Evolutionary conservation across 371 early-diverging fungal genomes (phyloP).

Genomic region (Mucor lusitanicus): DNA sequence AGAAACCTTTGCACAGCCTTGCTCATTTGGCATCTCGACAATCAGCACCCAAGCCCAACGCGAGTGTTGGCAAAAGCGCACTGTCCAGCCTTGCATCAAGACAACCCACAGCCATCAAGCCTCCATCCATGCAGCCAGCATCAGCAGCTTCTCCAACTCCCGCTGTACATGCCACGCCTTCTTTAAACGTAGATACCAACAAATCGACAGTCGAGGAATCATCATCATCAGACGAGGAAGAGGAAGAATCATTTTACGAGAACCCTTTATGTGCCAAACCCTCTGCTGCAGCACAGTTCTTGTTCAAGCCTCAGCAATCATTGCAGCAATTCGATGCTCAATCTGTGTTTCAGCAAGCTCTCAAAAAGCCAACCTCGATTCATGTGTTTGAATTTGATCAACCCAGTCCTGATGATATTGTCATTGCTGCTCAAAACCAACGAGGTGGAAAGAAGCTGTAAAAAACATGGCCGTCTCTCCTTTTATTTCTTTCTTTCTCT

Average conservation of each 20-base stretch:
- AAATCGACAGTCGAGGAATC: neutral
- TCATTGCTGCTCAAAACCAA: constrained; percentile 62
- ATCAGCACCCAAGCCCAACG: neutral
- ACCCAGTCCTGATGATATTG: constrained; percentile 87
- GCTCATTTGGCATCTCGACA: constrained; percentile 7
- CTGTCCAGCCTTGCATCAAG: neutral
- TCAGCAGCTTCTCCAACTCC: neutral
- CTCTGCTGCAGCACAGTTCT: constrained; percentile 48
- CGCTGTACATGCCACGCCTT: neutral
- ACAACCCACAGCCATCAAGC: neutral
- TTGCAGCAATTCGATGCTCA: constrained; percentile 17
- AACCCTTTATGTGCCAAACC: constrained; percentile 47
- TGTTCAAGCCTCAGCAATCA: constrained; percentile 33
- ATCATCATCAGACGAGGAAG: neutral
- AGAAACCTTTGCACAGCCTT: constrained; percentile 5
- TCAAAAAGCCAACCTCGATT: constrained; percentile 19
- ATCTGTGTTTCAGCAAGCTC: constrained; percentile 29
- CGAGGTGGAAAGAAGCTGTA: constrained; percentile 26
- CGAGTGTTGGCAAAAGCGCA: neutral
- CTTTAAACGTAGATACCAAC: neutral
- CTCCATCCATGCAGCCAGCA: neutral
- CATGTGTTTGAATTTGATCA: constrained; percentile 68
- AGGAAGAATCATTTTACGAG: neutral
- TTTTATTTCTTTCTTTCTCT: neutral
- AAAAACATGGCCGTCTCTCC: neutral